Base-by-base conservation (phyloP, 148 eudicot species). In the Rhododendron molle region DNA sequence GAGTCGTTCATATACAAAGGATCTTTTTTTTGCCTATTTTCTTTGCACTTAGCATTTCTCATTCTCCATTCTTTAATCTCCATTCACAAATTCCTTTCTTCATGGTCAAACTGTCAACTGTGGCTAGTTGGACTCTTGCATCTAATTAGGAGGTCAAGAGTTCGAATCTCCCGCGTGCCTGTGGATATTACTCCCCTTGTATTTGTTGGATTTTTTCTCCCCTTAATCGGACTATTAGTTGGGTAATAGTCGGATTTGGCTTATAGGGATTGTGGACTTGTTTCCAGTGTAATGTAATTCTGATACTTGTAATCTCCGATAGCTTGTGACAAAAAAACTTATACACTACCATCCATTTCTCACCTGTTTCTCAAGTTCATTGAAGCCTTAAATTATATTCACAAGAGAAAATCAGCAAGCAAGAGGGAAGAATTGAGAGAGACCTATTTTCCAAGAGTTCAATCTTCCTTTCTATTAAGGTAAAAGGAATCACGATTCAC, bases 51-150 rank as follows among this genome's bases (percentile, higher is more conserved):
- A n/a, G n/a, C n/a, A n/a, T n/a, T n/a, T n/a, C n/a, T n/a, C n/a
- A 62, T 44, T 40, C 43, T 23, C 54, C 43, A 65, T 23, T 44
- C 77, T 3, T 60, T 40, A 40, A 40, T 40, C 6, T n/a, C 44
- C 83, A 49, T 38, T 77, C 86, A 85, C 73, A 78, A 85, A 62
- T 26, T 85, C 56, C 81, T 78, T 15, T 4, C 72, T 18, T 56
- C 28, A 62, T 44, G 44, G 87, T 79, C 83, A 85, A 79, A 78
- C 46, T 56, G 56, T 60, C 47, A 20, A 58, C n/a, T 20, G 65
- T 9, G 2, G 50, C 13, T 47, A 8, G 50, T 47, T 11, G 50
- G 50, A 47, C 50, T 50, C 56, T 4, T 14, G 1, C 56, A 50
- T 50, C 16, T 50, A 4, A 50, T 12, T 14, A 54, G 7, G 60